Conservation (phyloP, 129 eudicot genomes). For the Daucus carota region DNA sequence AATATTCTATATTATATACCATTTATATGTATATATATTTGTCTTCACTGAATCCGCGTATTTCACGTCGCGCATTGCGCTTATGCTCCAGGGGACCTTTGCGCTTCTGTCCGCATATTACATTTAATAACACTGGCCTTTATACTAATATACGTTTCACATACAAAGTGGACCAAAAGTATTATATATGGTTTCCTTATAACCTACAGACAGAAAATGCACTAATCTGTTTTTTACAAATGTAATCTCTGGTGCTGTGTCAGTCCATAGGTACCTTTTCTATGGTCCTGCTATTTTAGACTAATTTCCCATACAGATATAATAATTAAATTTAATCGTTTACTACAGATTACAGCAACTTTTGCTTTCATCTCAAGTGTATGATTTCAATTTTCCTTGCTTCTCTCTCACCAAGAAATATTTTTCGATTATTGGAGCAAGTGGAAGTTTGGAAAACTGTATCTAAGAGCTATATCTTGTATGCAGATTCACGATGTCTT, state of each 20-base stretch:
- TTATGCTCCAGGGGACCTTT: too few relatives aligned
- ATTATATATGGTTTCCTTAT: background rate
- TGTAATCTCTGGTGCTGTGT: background rate
- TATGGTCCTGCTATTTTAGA: background rate
- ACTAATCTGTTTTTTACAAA: background rate
- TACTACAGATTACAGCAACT: background rate
- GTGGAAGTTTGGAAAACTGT: background rate
- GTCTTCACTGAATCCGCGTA: too few relatives aligned
- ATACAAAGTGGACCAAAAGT: background rate
- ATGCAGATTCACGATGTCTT: conserved; percentile 69
- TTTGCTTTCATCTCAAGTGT: background rate
- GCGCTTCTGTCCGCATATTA: too few relatives aligned
- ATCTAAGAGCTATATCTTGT: background rate
- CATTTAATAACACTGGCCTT: too few relatives aligned
- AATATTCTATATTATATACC: too few relatives aligned
- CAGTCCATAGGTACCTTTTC: background rate
- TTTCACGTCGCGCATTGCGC: too few relatives aligned
- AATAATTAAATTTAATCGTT: background rate
- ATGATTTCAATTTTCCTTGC: background rate
- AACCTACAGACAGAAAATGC: background rate
- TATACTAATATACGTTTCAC: background rate
- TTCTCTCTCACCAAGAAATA: background rate
- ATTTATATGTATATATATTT: too few relatives aligned
- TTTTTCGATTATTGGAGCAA: background rate
- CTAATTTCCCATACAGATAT: background rate